Conservation (phyloP, 345 rosid species). For the Diplotaxis tenuifolia region DNA sequence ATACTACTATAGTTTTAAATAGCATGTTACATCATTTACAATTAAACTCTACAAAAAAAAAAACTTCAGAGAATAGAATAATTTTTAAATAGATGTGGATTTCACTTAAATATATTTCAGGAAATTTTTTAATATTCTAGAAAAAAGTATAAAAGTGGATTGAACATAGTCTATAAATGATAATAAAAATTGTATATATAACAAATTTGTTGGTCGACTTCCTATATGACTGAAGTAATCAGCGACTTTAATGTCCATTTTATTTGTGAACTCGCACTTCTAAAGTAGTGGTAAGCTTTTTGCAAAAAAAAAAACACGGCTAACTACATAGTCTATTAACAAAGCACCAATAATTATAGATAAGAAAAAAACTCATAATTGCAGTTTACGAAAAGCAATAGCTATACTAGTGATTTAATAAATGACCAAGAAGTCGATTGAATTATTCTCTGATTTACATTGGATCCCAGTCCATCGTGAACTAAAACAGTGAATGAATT, state of each 20-base stretch:
- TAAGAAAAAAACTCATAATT: neutral
- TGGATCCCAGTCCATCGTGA: slow-evolving; percentile 13
- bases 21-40: too few species aligned
- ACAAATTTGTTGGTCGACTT: neutral
- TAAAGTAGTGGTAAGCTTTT: neutral
- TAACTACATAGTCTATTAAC: too few species aligned
- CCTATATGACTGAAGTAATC: neutral
- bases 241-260: neutral
- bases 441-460: slow-evolving; percentile 4
- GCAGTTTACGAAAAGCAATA: neutral
- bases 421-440: neutral
- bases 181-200: neutral
- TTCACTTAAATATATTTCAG: too few species aligned
- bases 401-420: slow-evolving; percentile 15
- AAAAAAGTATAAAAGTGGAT: too few species aligned
- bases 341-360: slow-evolving; percentile 18
- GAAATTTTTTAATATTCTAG: too few species aligned
- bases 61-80: too few species aligned
- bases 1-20: too few species aligned
- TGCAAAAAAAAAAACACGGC: neutral
- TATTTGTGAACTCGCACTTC: neutral
- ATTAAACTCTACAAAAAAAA: too few species aligned
- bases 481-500: neutral
- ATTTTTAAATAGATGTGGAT: too few species aligned
- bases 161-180: neutral